Evolutionary conservation across 345 rosid genomes (phyloP).

Genomic region (Pugionium cornutum): DNA sequence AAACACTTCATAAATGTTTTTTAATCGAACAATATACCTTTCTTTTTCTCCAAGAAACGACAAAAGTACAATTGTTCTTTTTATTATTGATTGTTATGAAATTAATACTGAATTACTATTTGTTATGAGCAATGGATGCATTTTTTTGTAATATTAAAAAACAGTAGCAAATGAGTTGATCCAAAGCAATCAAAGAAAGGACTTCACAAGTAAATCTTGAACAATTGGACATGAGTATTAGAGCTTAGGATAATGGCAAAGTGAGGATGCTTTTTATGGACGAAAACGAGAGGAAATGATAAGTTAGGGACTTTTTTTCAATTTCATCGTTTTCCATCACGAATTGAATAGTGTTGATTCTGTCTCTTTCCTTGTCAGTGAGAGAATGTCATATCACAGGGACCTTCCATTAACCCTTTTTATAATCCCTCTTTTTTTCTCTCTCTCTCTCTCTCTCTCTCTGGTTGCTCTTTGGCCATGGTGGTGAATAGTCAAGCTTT

Average conservation of each 20-base stretch:
- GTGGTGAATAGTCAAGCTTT: slow-evolving; percentile 43
- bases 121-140: too few relatives aligned
- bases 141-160: too few relatives aligned
- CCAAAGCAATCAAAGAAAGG: background rate
- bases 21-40: slow-evolving; percentile 13
- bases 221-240: background rate
- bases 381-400: slow-evolving; percentile 35
- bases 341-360: slow-evolving; percentile 31
- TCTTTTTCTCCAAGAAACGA: slow-evolving; percentile 27
- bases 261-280: background rate
- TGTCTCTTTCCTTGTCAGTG: slow-evolving; percentile 35
- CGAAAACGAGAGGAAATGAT: background rate
- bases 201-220: background rate
- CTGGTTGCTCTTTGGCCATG: slow-evolving; percentile 45
- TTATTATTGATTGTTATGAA: background rate
- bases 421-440: slow-evolving; percentile 26
- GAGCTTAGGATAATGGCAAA: background rate
- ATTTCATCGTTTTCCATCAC: slow-evolving; percentile 26
- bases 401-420: slow-evolving; percentile 34
- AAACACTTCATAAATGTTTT: background rate
- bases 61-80: slow-evolving; percentile 2
- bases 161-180: background rate
- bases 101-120: background rate
- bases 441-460: slow-evolving; percentile 21
- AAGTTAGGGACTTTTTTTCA: slow-evolving; percentile 14